These are phyloP conservation scores for Cyclotella choctawhatcheeana DNA, from an alignment of 108 stramenopile species.

Conservation along the genomic window DNA sequence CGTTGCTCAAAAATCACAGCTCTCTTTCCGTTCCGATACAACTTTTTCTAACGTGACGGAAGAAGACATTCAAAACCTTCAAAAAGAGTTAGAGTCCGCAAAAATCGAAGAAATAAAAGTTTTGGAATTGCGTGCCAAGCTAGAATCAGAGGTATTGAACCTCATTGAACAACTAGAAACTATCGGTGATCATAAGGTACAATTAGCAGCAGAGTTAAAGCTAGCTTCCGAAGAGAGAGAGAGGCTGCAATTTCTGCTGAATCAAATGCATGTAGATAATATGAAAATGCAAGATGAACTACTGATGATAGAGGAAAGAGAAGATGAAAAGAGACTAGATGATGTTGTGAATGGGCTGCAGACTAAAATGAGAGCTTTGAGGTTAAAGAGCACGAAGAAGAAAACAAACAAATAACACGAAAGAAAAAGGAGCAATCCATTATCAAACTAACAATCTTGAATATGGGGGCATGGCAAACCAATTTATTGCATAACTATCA, in stretches of 20 bases:
- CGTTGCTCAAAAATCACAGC: background rate
- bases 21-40: background rate
- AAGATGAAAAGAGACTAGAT: conserved; percentile 30
- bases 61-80: conserved; percentile 16
- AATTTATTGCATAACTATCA: too few species aligned
- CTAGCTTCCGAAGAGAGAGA: conserved; percentile 17
- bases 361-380: conserved; percentile 40
- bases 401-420: too few species aligned
- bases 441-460: too few species aligned
- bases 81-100: conserved; percentile 15
- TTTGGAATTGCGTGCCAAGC: conserved; percentile 6
- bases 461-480: too few species aligned
- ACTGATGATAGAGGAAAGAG: conserved; percentile 29
- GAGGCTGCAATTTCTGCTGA: conserved; percentile 14
- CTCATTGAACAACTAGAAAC: background rate
- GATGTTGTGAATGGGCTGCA: conserved; percentile 49
- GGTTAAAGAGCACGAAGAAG: conserved; percentile 10
- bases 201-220: conserved; percentile 13
- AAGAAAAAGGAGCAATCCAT: too few species aligned
- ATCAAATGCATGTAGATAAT: conserved; percentile 22
- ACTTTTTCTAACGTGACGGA: conserved; percentile 15
- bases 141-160: conserved; percentile 18
- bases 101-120: conserved; percentile 35
- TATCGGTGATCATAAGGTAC: conserved; percentile 8
- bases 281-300: conserved; percentile 14